These are phyloP conservation scores for Syzygium aromaticum DNA, from an alignment of 345 rosid species.

Conservation along the genomic window DNA sequence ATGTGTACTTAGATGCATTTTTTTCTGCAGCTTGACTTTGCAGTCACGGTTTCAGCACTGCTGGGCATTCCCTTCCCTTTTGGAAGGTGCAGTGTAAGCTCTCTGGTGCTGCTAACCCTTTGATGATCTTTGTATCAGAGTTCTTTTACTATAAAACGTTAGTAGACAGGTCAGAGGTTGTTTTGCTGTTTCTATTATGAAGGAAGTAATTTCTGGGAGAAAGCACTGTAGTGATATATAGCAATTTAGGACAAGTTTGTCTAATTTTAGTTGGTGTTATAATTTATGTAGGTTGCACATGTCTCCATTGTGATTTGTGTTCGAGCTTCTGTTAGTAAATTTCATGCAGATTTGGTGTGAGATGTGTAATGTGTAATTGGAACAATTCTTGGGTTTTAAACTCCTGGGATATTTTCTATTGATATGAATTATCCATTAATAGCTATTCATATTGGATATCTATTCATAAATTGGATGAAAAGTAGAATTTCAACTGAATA, in stretches of 20 bases:
- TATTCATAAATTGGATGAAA: not conserved
- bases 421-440: not conserved
- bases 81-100: conserved; percentile 96
- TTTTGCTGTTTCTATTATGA: not conserved
- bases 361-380: not conserved
- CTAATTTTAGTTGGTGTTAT: not conserved
- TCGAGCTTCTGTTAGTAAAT: not conserved
- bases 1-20: not conserved
- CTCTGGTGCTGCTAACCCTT: conserved; percentile 15
- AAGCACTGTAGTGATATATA: not conserved
- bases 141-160: not conserved
- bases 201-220: not conserved
- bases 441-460: not conserved
- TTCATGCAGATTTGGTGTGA: not conserved
- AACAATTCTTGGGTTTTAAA: not conserved
- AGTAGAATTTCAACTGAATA: not conserved
- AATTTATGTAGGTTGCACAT: not conserved
- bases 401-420: not conserved
- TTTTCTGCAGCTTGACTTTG: conserved; percentile 81
- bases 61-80: conserved; percentile 90
- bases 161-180: not conserved
- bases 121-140: not conserved
- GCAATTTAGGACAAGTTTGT: not conserved
- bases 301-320: not conserved
- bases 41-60: conserved; percentile 79